Conservation (phyloP, 2,329 filamentous ascomycete genomes). For the Colletotrichum sp. region DNA sequence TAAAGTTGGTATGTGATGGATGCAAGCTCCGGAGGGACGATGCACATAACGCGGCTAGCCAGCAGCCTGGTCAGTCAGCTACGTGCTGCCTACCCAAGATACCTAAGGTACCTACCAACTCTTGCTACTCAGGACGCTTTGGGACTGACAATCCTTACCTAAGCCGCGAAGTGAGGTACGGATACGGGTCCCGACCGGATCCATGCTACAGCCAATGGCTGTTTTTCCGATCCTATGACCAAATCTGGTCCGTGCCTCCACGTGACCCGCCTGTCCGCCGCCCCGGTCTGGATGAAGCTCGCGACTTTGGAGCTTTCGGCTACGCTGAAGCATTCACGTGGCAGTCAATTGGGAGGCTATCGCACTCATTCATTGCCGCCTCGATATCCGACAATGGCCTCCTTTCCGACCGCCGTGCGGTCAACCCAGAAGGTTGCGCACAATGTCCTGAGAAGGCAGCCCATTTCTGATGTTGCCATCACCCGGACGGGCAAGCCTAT, state of each 20-base stretch:
- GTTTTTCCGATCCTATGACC: slow-evolving; percentile 18
- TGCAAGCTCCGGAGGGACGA: slow-evolving; percentile 16
- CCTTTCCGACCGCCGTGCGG: slow-evolving; percentile 62
- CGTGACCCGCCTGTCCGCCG: slow-evolving; percentile 6
- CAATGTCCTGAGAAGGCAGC: slow-evolving; percentile 55
- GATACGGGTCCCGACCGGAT: not conserved
- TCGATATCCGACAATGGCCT: slow-evolving; percentile 47
- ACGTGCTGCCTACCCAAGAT: not conserved
- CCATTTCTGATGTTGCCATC: slow-evolving; percentile 84
- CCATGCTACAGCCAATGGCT: not conserved
- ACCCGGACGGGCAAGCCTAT: slow-evolving; percentile 97
- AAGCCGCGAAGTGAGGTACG: not conserved
- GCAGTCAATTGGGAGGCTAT: slow-evolving; percentile 25
- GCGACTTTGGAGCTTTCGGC: slow-evolving; percentile 9
- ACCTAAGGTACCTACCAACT: not conserved
- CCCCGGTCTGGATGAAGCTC: slow-evolving; percentile 13
- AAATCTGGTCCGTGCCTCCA: slow-evolving; percentile 1
- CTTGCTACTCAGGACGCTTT: not conserved
- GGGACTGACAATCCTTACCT: not conserved
- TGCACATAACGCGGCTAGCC: slow-evolving; percentile 38
- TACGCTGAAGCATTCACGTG: slow-evolving; percentile 3
- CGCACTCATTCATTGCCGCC: slow-evolving; percentile 7
- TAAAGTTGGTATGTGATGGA: slow-evolving; percentile 3
- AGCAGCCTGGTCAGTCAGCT: slow-evolving; percentile 37
- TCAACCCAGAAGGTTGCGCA: slow-evolving; percentile 52